Evolutionary conservation across 2,329 filamentous ascomycete species (phyloP), one percentile per base, ranked within the genome.

Genomic region (Paradendryphiella salina): DNA sequence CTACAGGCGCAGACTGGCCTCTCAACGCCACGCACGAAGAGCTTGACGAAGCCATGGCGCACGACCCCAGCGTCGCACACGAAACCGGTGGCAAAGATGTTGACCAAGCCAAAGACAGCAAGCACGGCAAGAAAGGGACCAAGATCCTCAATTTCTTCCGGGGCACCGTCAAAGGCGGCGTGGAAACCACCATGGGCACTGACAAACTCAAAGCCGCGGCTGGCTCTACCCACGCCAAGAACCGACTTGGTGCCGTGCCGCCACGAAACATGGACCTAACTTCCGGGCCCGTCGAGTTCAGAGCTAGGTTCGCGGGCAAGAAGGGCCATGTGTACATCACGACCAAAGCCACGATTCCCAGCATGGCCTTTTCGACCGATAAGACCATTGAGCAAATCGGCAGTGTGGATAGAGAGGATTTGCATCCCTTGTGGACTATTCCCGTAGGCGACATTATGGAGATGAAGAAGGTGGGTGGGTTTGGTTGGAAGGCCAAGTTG

Each of bases 401-500:
- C 1, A 77, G 64, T 65, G 75, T 46, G 4, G 80, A 85, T 18
- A 70, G 73, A 34, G 77, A 81, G 51, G 78, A 82, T 33, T 60
- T 80, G 18, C 75, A 81, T 50, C 84, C 88, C 0, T 71, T 82
- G 0, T 95, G 89, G 82, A 85, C 81, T 5, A 77, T 94, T 0
- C 80, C 88, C 0, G 80, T 94, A 3, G 79, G 79, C 0, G 87
- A 93, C 13, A 86, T 95, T 37, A 76, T 71, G 42, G 88, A 92
- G 70, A 66, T 95, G 45, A 87, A 85, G 70, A 95, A 95, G 74
- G 77, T 92, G 1, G 89, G 90, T 4, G 90, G 90, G 0, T 78
- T 92, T 29, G 89, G 89, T 0, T 95, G 89, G 89, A 95, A 94
- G 74, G 85, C 85, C 1, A 93, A 90, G 76, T 75, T 94, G 41